Conservation (phyloP, 2,329 filamentous ascomycete species). For the Xylariaceae sp. region DNA sequence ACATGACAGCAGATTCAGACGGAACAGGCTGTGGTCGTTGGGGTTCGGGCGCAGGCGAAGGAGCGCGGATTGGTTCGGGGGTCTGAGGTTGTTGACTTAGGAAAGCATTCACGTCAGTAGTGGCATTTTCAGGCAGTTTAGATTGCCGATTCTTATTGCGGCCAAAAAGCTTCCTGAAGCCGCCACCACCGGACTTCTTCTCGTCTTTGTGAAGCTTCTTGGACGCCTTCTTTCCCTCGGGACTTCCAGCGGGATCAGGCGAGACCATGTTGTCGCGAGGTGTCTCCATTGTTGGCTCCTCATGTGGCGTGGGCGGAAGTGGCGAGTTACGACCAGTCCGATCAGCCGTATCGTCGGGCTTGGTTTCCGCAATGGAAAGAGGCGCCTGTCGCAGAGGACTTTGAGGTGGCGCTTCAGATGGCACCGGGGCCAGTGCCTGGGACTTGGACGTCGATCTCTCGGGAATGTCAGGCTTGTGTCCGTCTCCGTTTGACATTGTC, state of each 20-base stretch:
- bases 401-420: conserved; percentile 2
- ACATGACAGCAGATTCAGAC: conserved; percentile 15
- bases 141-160: conserved; percentile 57
- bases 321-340: conserved; percentile 32
- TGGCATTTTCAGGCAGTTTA: conserved; percentile 52
- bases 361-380: conserved; percentile 27
- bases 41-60: conserved; percentile 22
- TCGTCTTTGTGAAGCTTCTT: conserved; percentile 54
- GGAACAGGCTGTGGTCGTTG: conserved; percentile 19
- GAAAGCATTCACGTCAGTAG: conserved; percentile 47
- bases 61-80: conserved; percentile 19
- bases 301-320: conserved; percentile 35
- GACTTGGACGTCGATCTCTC: conserved; percentile 34
- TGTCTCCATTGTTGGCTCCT: conserved; percentile 30
- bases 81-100: conserved; percentile 34
- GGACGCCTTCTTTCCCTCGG: conserved; percentile 39
- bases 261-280: conserved; percentile 34
- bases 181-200: conserved; percentile 35
- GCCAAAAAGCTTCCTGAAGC: conserved; percentile 63
- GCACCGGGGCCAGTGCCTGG: conserved; percentile 24
- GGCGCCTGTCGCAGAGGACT: conserved; percentile 13
- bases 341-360: conserved; percentile 34
- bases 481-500: conserved; percentile 27
- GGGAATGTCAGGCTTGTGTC: conserved; percentile 34
- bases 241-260: conserved; percentile 37